Evolutionary conservation across 306 rosid species (phyloP).

Genomic region (Lathyrus oleraceus): DNA sequence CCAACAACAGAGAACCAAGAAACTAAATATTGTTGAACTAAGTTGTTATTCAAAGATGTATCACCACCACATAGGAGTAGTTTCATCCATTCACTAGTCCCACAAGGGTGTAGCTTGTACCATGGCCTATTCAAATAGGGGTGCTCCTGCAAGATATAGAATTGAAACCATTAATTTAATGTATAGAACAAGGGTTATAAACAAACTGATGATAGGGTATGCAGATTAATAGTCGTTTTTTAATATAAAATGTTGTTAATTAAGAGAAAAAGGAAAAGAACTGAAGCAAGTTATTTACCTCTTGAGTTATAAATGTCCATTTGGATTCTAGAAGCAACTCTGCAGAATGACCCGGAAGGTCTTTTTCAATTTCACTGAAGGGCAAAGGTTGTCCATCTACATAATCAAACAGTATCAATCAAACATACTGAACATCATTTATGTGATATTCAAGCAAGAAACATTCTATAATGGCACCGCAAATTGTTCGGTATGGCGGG

Average conservation of each 20-base stretch:
- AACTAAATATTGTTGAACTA: slow-evolving; percentile 53
- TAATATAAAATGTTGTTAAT: background rate
- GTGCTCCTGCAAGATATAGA: slow-evolving; percentile 62
- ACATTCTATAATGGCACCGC: background rate
- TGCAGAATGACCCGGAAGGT: slow-evolving; percentile 62
- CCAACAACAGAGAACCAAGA: slow-evolving; percentile 89
- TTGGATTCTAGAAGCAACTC: slow-evolving; percentile 64
- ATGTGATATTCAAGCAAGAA: slow-evolving; percentile 10
- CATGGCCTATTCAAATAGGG: slow-evolving; percentile 84
- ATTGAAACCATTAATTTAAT: background rate
- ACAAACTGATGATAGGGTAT: background rate
- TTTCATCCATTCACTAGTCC: slow-evolving; percentile 91
- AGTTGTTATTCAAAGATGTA: slow-evolving; percentile 39
- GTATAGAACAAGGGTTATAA: background rate
- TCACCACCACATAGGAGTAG: slow-evolving; percentile 52
- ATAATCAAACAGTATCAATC: slow-evolving; percentile 27
- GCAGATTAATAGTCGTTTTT: background rate
- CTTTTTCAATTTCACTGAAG: slow-evolving; percentile 58
- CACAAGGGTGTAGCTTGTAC: slow-evolving; percentile 93
- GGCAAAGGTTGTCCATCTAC: slow-evolving; percentile 68
- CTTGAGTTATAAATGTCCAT: slow-evolving; percentile 87
- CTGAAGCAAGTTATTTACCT: slow-evolving; percentile 46
- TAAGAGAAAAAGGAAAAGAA: background rate
- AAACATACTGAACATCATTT: slow-evolving; percentile 1
- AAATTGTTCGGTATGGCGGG: too few species aligned